phyloP scores from a whole-genome alignment of 306 rosid genomes.

The Cucurbita moschata region DNA sequence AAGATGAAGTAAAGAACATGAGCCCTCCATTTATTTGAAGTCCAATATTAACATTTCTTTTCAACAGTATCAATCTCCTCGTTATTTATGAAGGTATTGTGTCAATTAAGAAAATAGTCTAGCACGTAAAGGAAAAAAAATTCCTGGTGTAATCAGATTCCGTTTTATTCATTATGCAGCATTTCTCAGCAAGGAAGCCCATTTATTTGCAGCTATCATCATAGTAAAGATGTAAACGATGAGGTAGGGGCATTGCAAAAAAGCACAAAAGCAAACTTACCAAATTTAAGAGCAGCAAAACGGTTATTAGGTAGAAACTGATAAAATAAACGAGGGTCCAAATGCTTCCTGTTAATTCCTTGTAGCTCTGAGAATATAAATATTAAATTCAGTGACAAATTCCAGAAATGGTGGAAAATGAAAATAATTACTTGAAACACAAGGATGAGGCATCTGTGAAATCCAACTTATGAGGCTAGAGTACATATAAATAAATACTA shows the following conservation, averaged over 20 bases:
- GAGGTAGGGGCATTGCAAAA: background rate
- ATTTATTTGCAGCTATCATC: background rate
- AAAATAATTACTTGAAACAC: background rate
- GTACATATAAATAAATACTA: background rate
- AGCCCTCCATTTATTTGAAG: background rate
- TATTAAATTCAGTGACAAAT: slow-evolving; percentile 1
- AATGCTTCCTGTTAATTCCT: slow-evolving; percentile 61
- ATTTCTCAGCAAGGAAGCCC: background rate
- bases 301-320: slow-evolving; percentile 75
- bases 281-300: slow-evolving; percentile 83
- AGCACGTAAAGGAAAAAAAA: background rate
- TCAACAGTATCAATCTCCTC: background rate
- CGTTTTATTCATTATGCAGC: background rate
- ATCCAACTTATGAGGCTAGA: background rate
- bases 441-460: background rate
- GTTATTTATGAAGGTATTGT: background rate
- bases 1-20: background rate
- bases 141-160: background rate
- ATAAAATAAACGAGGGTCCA: slow-evolving; percentile 62
- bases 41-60: background rate
- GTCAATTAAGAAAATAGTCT: background rate
- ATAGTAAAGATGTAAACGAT: background rate
- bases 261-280: slow-evolving; percentile 23
- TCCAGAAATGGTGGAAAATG: background rate
- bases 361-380: slow-evolving; percentile 64